These are phyloP conservation scores for Aquilaria sinensis DNA, from an alignment of 345 rosid species.

Conservation along the genomic window DNA sequence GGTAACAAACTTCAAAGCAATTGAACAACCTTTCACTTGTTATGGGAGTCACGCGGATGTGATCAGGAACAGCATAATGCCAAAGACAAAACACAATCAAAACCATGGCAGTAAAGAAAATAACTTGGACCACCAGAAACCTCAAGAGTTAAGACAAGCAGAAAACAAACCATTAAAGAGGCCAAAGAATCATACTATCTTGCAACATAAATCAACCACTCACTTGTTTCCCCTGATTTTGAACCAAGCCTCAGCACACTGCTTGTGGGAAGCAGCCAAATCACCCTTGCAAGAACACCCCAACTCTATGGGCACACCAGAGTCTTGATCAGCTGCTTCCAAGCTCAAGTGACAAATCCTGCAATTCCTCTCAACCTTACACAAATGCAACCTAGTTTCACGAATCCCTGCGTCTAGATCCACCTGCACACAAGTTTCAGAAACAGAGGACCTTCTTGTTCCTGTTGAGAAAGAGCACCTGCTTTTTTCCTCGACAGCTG, in stretches of 20 bases:
- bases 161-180: too few species aligned
- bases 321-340: constrained; percentile 53
- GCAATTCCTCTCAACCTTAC: constrained; percentile 51
- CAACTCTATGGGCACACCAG: constrained; percentile 58
- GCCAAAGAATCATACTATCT: neutral
- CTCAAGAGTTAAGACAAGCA: too few species aligned
- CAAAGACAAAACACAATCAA: too few species aligned
- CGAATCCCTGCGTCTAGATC: constrained; percentile 46
- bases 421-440: constrained; percentile 42
- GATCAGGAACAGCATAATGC: too few species aligned
- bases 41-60: too few species aligned
- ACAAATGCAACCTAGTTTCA: constrained; percentile 34
- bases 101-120: too few species aligned
- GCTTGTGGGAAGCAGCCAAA: constrained; percentile 83
- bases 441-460: constrained; percentile 43
- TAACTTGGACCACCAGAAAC: too few species aligned
- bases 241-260: constrained; percentile 94
- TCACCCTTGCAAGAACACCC: constrained; percentile 91
- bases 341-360: constrained; percentile 84
- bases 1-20: too few species aligned
- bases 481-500: constrained; percentile 19
- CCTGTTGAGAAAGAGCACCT: constrained; percentile 21
- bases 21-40: too few species aligned
- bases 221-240: constrained; percentile 83
- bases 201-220: constrained; percentile 15